Base-by-base conservation (phyloP, 1,139 yeast genomes). In the Pichia sp. region DNA sequence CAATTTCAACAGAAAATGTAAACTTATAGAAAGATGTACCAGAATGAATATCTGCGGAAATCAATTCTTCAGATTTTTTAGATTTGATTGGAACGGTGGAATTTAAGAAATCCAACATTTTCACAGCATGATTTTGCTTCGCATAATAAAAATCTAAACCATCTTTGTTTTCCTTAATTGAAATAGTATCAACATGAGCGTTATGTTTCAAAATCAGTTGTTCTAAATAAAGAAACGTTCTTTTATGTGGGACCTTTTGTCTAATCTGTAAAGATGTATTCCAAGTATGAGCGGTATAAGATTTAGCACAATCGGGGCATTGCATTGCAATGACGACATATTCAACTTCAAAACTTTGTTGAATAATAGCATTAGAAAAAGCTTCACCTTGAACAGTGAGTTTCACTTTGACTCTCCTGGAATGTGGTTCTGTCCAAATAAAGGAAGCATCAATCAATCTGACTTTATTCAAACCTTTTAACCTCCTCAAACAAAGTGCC, bases 401-500 rank as follows among this genome's bases (percentile, higher is more conserved):
- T 58, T 88, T 89, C 49, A 91, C 77, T 60, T 89, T 77, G 51
- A 91, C 77, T 71, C 98, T 80, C 62, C 98, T 79, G 22, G 97
- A 89, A 63, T 91, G 99, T 1, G 99, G 98, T 64, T 91, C 99
- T 1, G 99, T 91, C 99, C 99, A 91, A 48, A 91, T 79, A 56
- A 91, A 91, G 4, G 89, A 76, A 6, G 98, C 98, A 67, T 93
- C 98, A 25, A 89, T 78, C 46, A 91, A 71, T 52, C 98, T 72
- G 39, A 89, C 93, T 56, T 86, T 88, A 50, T 77, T 81, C 52
- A 93, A 71, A 41, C 98, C 98, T 55, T 83, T 85, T 52, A 93
- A 71, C 61, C 93, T 76, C 62, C 93, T 78, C 53, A 91, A 69
- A 69, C 97, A 84, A 40, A 93, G 66, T 1, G 98, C 97, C 50